phyloP scores from a whole-genome alignment of 139 green algal species.

The Eudorina sp. region DNA sequence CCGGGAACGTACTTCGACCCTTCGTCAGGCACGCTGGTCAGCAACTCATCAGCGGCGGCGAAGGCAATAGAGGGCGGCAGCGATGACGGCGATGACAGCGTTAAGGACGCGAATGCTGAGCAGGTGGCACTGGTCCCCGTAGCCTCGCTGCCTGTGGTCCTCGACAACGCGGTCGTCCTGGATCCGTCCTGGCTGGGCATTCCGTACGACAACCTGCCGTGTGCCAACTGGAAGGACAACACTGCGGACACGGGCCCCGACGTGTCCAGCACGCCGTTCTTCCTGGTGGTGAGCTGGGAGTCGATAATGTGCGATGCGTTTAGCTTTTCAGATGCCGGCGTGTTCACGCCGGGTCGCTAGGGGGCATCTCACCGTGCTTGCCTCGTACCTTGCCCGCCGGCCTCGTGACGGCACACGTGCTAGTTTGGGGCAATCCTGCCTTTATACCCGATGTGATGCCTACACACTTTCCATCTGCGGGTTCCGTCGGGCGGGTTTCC shows the following conservation, averaged over 20 bases:
- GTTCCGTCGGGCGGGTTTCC: neutral
- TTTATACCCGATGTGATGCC: neutral
- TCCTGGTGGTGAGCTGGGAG: neutral
- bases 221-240: slow-evolving; percentile 26
- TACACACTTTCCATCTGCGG: neutral
- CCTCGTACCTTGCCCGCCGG: too few relatives aligned
- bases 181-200: neutral
- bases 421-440: neutral
- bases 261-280: slow-evolving; percentile 5
- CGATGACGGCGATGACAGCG: neutral
- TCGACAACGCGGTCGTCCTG: neutral
- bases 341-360: neutral
- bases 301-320: neutral
- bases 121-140: neutral
- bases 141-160: neutral
- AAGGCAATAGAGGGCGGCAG: too few relatives aligned
- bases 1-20: neutral
- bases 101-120: neutral
- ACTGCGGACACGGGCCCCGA: neutral
- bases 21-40: neutral
- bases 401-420: too few relatives aligned
- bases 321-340: neutral
- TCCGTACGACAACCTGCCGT: neutral
- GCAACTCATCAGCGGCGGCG: neutral
- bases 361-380: too few relatives aligned